Conservation (phyloP, 805 yeast genomes). For the Barnettozyma pratensis region DNA sequence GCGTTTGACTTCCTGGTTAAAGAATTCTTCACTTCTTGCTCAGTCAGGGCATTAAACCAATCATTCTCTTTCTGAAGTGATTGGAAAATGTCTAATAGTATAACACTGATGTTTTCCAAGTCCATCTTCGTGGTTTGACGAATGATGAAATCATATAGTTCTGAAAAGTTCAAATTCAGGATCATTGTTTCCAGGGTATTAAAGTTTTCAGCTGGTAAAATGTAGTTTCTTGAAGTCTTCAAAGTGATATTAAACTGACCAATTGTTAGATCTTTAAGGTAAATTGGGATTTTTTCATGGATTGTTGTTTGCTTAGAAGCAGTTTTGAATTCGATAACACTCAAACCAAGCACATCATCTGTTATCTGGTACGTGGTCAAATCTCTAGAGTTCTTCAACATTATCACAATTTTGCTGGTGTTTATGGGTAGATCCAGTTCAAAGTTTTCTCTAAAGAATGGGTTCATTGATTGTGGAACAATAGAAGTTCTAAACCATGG, state of each 20-base stretch:
- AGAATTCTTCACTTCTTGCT: constrained; percentile 45
- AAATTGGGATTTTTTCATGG: constrained; percentile 37
- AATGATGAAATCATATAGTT: constrained; percentile 40
- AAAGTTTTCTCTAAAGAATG: constrained; percentile 84
- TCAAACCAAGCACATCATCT: constrained; percentile 32
- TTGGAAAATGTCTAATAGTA: constrained; percentile 71
- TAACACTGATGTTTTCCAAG: constrained; percentile 50
- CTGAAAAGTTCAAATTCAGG: constrained; percentile 43
- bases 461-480: constrained; percentile 42
- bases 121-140: constrained; percentile 29
- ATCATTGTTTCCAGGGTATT: constrained; percentile 59
- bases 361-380: constrained; percentile 13
- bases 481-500: constrained; percentile 77
- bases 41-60: constrained; percentile 70
- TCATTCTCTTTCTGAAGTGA: constrained; percentile 59
- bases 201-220: constrained; percentile 58
- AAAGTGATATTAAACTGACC: constrained; percentile 56
- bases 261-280: constrained; percentile 37
- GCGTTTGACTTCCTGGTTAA: constrained; percentile 9
- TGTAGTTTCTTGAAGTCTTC: constrained; percentile 45
- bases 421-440: constrained; percentile 50
- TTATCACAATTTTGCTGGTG: constrained; percentile 46
- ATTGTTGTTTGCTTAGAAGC: constrained; percentile 10
- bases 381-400: constrained; percentile 32
- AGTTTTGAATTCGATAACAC: constrained; percentile 9